Percentiles rank a stretch among this genome's conserved stretches.
These are phyloP conservation scores for Eucalyptus regnans DNA, from an alignment of 345 rosid genomes.

Conservation along the genomic window DNA sequence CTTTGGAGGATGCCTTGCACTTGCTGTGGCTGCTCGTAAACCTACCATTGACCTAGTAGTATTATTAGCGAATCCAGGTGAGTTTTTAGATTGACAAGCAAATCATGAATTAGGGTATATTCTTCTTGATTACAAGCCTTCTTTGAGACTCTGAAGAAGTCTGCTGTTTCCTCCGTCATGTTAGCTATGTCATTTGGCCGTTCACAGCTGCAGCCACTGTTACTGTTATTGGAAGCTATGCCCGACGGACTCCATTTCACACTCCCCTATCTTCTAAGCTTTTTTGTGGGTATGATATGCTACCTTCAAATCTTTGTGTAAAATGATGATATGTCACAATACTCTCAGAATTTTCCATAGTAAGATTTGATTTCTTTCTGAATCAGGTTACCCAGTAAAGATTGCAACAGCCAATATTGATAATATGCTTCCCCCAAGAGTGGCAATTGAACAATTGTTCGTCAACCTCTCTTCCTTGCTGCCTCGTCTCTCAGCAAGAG, in stretches of 20 bases:
- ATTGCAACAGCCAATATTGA: constrained; percentile 56
- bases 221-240: constrained; percentile 54
- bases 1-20: constrained; percentile 88
- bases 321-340: neutral
- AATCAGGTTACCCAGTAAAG: constrained; percentile 68
- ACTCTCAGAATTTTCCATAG: neutral
- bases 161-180: neutral
- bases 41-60: constrained; percentile 56
- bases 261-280: constrained; percentile 65
- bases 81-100: neutral
- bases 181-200: constrained; percentile 76
- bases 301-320: neutral
- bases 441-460: constrained; percentile 32
- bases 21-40: constrained; percentile 78
- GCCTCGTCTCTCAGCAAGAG: constrained; percentile 57
- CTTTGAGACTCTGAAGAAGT: neutral
- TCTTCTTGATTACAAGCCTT: neutral
- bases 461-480: constrained; percentile 50
- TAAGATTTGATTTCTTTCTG: neutral
- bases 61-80: constrained; percentile 74
- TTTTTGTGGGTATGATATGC: constrained; percentile 39
- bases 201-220: constrained; percentile 66
- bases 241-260: constrained; percentile 50
- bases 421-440: constrained; percentile 33
- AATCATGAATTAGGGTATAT: neutral